phyloP scores from a whole-genome alignment of 495 filamentous ascomycete species.

The Halenospora varia region DNA sequence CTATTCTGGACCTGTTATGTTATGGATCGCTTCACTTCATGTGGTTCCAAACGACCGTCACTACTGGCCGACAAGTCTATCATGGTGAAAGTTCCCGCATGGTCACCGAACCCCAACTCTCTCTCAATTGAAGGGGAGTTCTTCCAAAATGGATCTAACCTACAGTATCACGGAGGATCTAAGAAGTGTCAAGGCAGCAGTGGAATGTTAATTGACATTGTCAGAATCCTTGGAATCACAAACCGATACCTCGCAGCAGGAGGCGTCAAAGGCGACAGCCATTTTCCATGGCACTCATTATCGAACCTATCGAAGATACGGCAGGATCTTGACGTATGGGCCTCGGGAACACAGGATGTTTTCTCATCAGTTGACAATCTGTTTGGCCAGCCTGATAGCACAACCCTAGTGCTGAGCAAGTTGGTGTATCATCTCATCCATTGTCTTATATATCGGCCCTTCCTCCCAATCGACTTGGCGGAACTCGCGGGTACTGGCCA shows the following conservation, averaged over 20 bases:
- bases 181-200: constrained; percentile 66
- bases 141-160: constrained; percentile 55
- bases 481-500: constrained; percentile 75
- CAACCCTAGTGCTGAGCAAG: constrained; percentile 74
- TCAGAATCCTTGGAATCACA: constrained; percentile 74
- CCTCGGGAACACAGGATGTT: constrained; percentile 72
- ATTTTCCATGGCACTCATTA: constrained; percentile 83
- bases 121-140: constrained; percentile 60
- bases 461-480: constrained; percentile 75
- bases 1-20: constrained; percentile 85
- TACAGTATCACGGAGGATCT: constrained; percentile 39
- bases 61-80: constrained; percentile 72
- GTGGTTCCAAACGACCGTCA: constrained; percentile 73
- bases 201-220: constrained; percentile 73
- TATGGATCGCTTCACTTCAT: constrained; percentile 73
- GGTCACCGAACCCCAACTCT: constrained; percentile 15
- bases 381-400: constrained; percentile 74
- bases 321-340: constrained; percentile 81
- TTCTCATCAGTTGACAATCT: constrained; percentile 55
- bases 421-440: constrained; percentile 81
- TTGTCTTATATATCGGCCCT: constrained; percentile 79
- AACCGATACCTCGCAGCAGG: constrained; percentile 80
- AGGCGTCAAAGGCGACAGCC: constrained; percentile 81
- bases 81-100: constrained; percentile 63
- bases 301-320: constrained; percentile 83